Conservation (phyloP, 129 eudicot genomes). For the Flaveria bidentis region DNA sequence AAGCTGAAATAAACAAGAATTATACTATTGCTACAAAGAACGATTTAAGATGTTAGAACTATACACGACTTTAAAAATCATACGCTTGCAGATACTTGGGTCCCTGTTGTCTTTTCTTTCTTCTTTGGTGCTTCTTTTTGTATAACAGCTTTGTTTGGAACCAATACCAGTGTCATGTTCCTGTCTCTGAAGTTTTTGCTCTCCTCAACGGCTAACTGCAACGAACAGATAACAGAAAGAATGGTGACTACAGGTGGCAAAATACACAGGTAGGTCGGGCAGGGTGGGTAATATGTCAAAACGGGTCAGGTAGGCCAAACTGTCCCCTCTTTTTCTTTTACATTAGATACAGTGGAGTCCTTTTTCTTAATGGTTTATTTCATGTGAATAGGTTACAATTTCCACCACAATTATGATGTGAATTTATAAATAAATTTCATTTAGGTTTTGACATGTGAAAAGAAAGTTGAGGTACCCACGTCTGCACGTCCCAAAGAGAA, state of each 20-base stretch:
- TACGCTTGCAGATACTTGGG: constrained; percentile 34
- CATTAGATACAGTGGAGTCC: background rate
- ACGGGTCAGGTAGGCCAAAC: background rate
- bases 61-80: constrained; percentile 50
- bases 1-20: constrained; percentile 24
- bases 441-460: background rate
- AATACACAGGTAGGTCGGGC: background rate
- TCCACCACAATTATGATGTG: too few relatives aligned
- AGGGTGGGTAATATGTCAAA: background rate
- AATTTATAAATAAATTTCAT: background rate
- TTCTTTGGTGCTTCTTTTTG: constrained; percentile 73
- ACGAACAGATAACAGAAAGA: background rate
- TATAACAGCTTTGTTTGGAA: constrained; percentile 70
- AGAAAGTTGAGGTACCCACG: background rate
- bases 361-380: background rate
- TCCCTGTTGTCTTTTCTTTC: constrained; percentile 39
- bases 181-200: constrained; percentile 68
- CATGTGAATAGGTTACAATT: background rate
- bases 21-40: constrained; percentile 26
- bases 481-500: background rate
- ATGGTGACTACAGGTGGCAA: background rate
- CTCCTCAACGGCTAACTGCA: constrained; percentile 86
- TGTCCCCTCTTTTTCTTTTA: background rate
- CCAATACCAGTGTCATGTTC: constrained; percentile 62
- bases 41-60: constrained; percentile 36